Evolutionary conservation across 768 basidiomycete species (phyloP), one percentile per base, ranked within the genome.

Genomic region (Rhizopogon vesiculosus): DNA sequence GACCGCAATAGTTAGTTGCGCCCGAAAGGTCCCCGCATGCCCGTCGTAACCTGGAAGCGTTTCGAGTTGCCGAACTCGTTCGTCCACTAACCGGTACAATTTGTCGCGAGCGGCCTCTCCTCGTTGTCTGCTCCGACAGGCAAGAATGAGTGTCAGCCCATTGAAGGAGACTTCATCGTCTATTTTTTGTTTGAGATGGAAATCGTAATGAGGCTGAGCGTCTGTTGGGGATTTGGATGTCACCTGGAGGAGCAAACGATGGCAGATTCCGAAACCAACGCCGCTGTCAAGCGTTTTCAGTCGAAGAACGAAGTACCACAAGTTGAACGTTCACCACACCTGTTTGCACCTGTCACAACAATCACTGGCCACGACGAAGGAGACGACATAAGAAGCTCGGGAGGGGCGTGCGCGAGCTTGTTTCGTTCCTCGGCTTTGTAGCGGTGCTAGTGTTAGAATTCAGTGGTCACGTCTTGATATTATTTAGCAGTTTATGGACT

Each of bases 201-300:
- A 59, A 33, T 10, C 43, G 45, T 48, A 69, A 57, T 78, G 74
- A 2, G 82, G 81, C 19, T 68, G 64, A 1, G 80, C 77, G 61
- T 89, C 85, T 12, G 77, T 70, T 5, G 82, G 80, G 55, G 64
- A 65, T 13, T 66, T 63, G 42, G 75, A 73, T n/a, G 81, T 81
- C 16, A 93, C 73, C 62, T 91, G 86, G 60, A 76, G 69, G 44
- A 94, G 76, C 7, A 94, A 78, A 45, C 92, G 85, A 58, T 86
- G 82, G 72, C 90, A 92, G 43, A 89, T 86, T 12, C 89, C 90
- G 66, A 87, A 89, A 15, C 92, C 92, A 16, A 94, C 78, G 54
- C 92, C 5, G 35, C 31, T 38, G 35, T 13, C 4, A 10, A 13
- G 35, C 35, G 35, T 38, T 38, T 38, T 33, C 7, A 33, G 31